Conservation (phyloP, 306 rosid genomes). For the Astragalus membranaceus region DNA sequence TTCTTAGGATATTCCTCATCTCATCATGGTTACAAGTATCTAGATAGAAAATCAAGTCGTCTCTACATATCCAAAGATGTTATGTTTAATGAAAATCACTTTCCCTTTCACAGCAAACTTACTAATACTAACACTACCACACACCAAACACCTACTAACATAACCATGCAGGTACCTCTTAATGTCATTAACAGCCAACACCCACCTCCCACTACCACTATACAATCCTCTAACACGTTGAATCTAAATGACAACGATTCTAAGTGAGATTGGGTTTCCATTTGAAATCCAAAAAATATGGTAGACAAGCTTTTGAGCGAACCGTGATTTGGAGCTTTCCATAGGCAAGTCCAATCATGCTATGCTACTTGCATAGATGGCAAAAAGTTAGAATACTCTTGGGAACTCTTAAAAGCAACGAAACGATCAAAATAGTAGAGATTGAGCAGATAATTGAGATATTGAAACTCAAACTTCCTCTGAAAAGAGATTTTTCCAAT, state of each 20-base stretch:
- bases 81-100: too few species aligned
- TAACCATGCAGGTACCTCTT: too few species aligned
- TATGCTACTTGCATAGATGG: background rate
- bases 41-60: too few species aligned
- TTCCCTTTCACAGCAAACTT: too few species aligned
- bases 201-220: too few species aligned
- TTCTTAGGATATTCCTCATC: too few species aligned
- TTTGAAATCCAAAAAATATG: background rate
- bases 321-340: background rate
- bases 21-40: too few species aligned
- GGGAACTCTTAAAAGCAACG: background rate
- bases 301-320: background rate
- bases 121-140: too few species aligned
- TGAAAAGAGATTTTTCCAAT: background rate
- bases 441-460: background rate
- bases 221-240: too few species aligned
- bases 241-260: background rate
- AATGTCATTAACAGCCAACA: too few species aligned
- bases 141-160: too few species aligned
- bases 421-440: background rate
- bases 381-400: background rate
- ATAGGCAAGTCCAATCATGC: background rate
- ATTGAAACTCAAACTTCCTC: constrained; percentile 6
- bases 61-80: too few species aligned
- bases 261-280: background rate